phyloP scores from a whole-genome alignment of 805 yeast genomes.

The Candida arabinofermentans region DNA sequence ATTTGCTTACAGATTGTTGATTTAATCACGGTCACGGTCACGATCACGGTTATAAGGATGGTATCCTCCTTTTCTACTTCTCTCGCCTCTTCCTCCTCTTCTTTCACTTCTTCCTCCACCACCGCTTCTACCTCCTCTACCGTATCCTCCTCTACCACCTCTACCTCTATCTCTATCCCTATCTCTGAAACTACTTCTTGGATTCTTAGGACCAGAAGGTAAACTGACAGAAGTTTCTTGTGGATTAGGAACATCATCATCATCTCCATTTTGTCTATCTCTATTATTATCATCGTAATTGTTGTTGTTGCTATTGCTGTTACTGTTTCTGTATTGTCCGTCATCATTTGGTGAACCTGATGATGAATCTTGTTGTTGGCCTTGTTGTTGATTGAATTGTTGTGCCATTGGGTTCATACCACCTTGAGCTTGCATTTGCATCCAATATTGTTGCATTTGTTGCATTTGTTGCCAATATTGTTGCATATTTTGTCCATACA shows the following conservation, averaged over 20 bases:
- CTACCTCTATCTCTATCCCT: conserved; percentile 13
- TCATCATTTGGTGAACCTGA: background rate
- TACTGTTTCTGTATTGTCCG: background rate
- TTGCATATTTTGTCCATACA: conserved; percentile 30
- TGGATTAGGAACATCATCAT: conserved; percentile 34
- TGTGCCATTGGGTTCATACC: background rate
- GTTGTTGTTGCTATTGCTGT: background rate
- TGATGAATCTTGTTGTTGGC: background rate
- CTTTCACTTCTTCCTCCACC: conserved; percentile 16
- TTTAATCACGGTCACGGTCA: background rate
- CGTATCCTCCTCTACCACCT: conserved; percentile 11
- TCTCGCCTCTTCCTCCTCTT: conserved; percentile 13
- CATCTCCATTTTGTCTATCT: conserved; percentile 19
- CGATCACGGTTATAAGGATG: conserved; percentile 31
- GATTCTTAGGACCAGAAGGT: conserved; percentile 33
- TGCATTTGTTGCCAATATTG: conserved; percentile 62
- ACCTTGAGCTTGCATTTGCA: conserved; percentile 30
- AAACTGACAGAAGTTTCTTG: conserved; percentile 28
- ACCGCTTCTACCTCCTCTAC: conserved; percentile 17
- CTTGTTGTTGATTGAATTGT: background rate
- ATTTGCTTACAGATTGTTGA: conserved; percentile 1
- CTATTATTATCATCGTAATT: conserved; percentile 5
- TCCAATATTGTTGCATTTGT: conserved; percentile 41
- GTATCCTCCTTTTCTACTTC: conserved; percentile 25
- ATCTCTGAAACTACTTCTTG: background rate